These are phyloP conservation scores for Cardiospermum halicacabum DNA, from an alignment of 345 rosid genomes.

Conservation along the genomic window DNA sequence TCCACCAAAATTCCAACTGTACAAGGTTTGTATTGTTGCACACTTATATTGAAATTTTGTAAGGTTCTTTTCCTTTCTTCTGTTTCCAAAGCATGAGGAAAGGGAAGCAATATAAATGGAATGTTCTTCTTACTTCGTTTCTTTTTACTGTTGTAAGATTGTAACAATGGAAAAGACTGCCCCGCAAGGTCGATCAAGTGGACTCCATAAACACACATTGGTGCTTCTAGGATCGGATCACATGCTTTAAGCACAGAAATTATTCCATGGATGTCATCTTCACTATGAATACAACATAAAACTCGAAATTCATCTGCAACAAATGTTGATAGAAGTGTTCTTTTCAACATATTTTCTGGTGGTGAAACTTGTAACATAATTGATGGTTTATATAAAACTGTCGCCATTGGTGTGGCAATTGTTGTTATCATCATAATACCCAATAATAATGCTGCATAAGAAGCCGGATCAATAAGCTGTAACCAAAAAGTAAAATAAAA, in stretches of 20 bases:
- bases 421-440: no score
- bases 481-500: no score
- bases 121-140: background rate
- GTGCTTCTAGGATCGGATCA: constrained; percentile 4
- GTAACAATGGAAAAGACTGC: constrained; percentile 16
- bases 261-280: constrained; percentile 24
- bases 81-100: constrained; percentile 5
- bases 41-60: constrained; percentile 1
- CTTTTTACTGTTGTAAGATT: constrained; percentile 15
- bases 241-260: constrained; percentile 29
- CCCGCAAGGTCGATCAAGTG: constrained; percentile 26
- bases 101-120: constrained; percentile 26
- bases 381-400: constrained; percentile 18
- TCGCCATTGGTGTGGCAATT: constrained; percentile 7
- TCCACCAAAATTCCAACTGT: constrained; percentile 30
- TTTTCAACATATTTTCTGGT: background rate
- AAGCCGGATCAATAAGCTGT: no score
- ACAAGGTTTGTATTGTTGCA: constrained; percentile 22
- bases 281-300: constrained; percentile 26
- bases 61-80: background rate
- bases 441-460: no score
- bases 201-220: constrained; percentile 13
- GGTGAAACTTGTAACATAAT: background rate
- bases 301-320: constrained; percentile 13
- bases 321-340: constrained; percentile 8